These are phyloP conservation scores for Neostapfia colusana DNA, from an alignment of 176 grass and related monocot species.

Conservation along the genomic window DNA sequence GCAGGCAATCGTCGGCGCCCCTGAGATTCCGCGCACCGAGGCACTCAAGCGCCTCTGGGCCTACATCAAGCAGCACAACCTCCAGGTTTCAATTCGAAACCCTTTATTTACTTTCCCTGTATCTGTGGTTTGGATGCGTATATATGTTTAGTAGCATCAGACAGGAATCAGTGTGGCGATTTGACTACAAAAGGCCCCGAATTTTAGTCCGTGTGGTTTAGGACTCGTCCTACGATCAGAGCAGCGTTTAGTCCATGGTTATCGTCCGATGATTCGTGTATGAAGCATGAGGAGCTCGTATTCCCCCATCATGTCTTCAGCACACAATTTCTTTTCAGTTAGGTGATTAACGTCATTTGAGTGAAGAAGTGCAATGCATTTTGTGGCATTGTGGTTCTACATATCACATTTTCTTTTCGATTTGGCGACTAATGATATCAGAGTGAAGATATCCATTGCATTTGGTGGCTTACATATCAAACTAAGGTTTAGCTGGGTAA, in stretches of 20 bases:
- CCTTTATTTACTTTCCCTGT: slow-evolving; percentile 6
- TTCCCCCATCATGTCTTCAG: not conserved
- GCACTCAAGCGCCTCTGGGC: slow-evolving; percentile 85
- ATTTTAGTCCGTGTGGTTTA: slow-evolving; percentile 1
- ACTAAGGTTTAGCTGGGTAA: not conserved
- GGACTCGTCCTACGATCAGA: not conserved
- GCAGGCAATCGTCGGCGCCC: slow-evolving; percentile 66
- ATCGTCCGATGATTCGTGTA: not conserved
- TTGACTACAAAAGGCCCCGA: not conserved
- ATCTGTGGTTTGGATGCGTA: not conserved
- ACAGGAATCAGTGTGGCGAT: not conserved
- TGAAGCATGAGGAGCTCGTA: not conserved
- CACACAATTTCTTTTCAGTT: not conserved
- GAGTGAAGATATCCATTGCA: not conserved
- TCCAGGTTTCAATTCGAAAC: slow-evolving; percentile 56
- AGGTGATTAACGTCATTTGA: not conserved
- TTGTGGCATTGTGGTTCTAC: not conserved
- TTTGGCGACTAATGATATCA: not conserved
- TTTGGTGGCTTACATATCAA: not conserved
- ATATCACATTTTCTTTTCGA: not conserved
- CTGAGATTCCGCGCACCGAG: slow-evolving; percentile 78
- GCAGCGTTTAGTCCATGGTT: not conserved
- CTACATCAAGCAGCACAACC: slow-evolving; percentile 83
- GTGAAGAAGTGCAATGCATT: not conserved
- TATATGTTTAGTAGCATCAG: not conserved